Evolutionary conservation across 805 yeast genomes (phyloP).

Genomic region (Candida saitoana): DNA sequence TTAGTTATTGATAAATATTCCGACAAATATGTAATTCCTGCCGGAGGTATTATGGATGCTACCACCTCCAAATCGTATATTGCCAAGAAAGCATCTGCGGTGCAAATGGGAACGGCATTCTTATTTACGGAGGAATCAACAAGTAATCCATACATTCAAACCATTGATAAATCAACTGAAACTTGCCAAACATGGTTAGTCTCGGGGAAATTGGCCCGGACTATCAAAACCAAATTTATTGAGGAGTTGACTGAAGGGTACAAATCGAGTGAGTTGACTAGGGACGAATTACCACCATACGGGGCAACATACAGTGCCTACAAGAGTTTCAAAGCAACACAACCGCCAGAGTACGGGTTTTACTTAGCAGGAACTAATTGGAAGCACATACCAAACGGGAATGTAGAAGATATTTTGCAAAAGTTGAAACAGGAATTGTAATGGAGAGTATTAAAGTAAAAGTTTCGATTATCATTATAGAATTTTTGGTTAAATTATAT

Average conservation of each 20-base stretch:
- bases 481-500: no score
- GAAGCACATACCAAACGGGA: conserved; percentile 10
- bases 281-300: conserved; percentile 28
- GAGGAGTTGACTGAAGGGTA: conserved; percentile 13
- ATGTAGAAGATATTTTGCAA: neutral
- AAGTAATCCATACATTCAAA: conserved; percentile 16
- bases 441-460: no score
- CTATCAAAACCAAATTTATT: conserved; percentile 34
- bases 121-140: conserved; percentile 32
- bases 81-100: conserved; percentile 45
- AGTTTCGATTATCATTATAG: no score
- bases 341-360: conserved; percentile 20
- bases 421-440: neutral
- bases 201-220: conserved; percentile 38
- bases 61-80: conserved; percentile 26
- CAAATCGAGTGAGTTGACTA: conserved; percentile 1
- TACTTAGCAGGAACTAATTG: conserved; percentile 36
- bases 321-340: conserved; percentile 17
- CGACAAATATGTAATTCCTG: conserved; percentile 30
- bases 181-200: conserved; percentile 32
- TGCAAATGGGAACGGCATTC: conserved; percentile 54
- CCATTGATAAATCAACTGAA: conserved; percentile 7
- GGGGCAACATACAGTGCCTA: conserved; percentile 32
- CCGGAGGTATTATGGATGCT: conserved; percentile 50
- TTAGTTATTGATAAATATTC: conserved; percentile 12